Evolutionary conservation across 2,329 filamentous ascomycete species (phyloP).

Genomic region (Paecilomyces sp.): DNA sequence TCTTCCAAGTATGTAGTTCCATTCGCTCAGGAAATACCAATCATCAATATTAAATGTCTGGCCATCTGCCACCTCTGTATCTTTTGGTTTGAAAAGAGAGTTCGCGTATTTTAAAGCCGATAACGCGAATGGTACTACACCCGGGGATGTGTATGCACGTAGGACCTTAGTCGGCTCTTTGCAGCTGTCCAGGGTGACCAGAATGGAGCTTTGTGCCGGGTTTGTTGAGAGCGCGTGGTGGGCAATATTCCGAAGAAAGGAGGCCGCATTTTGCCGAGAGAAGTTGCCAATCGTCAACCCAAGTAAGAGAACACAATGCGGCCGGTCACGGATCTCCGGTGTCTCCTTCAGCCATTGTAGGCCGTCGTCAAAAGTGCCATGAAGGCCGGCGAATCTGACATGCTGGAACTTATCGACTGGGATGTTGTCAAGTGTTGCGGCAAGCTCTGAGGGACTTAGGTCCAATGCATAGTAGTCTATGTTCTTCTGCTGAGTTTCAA

Average conservation of each 20-base stretch:
- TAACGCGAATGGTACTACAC: not conserved
- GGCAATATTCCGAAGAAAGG: not conserved
- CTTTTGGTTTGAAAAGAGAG: not conserved
- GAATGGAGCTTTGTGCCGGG: not conserved
- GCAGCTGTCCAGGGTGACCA: slow-evolving; percentile 1
- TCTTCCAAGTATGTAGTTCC: slow-evolving; percentile 5
- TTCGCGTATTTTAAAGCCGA: not conserved
- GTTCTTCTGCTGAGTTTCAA: slow-evolving; percentile 1
- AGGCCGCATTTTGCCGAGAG: not conserved
- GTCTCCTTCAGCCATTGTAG: slow-evolving; percentile 1
- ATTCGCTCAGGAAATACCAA: slow-evolving; percentile 7
- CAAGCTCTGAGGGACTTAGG: not conserved
- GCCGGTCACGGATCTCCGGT: not conserved
- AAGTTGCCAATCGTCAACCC: slow-evolving; percentile 2
- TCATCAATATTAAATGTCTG: not conserved
- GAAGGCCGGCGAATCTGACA: not conserved
- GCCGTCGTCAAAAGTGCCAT: slow-evolving; percentile 2
- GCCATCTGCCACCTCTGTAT: not conserved
- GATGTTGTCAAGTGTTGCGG: not conserved
- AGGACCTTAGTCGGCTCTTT: slow-evolving; percentile 1
- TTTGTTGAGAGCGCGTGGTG: not conserved
- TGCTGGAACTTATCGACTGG: not conserved
- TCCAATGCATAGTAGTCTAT: slow-evolving; percentile 1
- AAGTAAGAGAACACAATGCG: not conserved
- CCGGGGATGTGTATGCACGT: slow-evolving; percentile 1